A percentile compares a stretch with the other conserved stretches of the same genome.
Evolutionary conservation across 2,329 filamentous ascomycete genomes (phyloP).

Genomic region (Dactylellina sp.): DNA sequence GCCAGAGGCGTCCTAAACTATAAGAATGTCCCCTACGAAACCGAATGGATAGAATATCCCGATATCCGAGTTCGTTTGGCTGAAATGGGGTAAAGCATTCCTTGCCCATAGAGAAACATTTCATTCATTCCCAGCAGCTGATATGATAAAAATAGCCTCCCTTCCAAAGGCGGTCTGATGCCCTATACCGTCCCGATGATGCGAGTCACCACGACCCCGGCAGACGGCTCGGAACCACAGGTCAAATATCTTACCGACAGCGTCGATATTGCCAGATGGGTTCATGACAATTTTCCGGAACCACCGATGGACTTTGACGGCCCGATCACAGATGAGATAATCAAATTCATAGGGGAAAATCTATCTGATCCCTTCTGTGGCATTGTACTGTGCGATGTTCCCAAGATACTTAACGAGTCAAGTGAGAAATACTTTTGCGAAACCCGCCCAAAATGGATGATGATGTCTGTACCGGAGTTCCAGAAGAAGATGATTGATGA

Average conservation of each 20-base stretch:
- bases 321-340: slow-evolving; percentile 64
- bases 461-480: slow-evolving; percentile 67
- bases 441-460: slow-evolving; percentile 66
- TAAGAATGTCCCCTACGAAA: slow-evolving; percentile 67
- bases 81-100: slow-evolving; percentile 36
- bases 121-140: background rate
- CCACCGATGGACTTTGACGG: slow-evolving; percentile 61
- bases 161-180: slow-evolving; percentile 67
- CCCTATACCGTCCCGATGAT: slow-evolving; percentile 73
- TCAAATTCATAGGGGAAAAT: slow-evolving; percentile 14
- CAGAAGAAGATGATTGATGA: slow-evolving; percentile 65
- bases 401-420: slow-evolving; percentile 69
- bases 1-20: slow-evolving; percentile 68
- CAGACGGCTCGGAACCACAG: slow-evolving; percentile 65
- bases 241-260: slow-evolving; percentile 66
- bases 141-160: slow-evolving; percentile 64
- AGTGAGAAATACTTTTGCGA: slow-evolving; percentile 69
- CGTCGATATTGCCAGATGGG: slow-evolving; percentile 74
- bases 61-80: slow-evolving; percentile 68
- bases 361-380: slow-evolving; percentile 47
- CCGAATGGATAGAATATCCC: slow-evolving; percentile 69
- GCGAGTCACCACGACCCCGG: slow-evolving; percentile 65
- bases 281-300: slow-evolving; percentile 69
- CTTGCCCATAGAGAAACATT: background rate
- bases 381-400: slow-evolving; percentile 63